phyloP scores from a whole-genome alignment of 352 stramenopile species.

The Phytopythium montanum region DNA sequence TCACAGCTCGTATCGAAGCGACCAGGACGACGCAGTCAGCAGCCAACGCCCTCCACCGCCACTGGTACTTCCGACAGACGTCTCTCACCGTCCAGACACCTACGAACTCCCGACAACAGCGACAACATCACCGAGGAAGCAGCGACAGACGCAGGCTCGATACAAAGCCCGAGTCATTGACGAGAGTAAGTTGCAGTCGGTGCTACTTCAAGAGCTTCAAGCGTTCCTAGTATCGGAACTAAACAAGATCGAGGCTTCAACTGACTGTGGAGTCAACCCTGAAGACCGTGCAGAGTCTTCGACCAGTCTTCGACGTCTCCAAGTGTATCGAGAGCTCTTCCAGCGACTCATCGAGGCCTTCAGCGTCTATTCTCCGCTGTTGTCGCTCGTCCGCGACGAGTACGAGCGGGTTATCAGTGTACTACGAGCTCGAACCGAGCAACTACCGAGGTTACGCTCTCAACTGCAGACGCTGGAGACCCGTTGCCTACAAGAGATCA shows the following conservation, averaged over 20 bases:
- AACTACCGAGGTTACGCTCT: conserved; percentile 44
- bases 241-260: conserved; percentile 3
- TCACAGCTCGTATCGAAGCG: background rate
- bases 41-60: background rate
- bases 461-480: conserved; percentile 57
- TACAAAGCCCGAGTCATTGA: conserved; percentile 6
- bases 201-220: conserved; percentile 43
- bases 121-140: conserved; percentile 12
- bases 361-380: conserved; percentile 57
- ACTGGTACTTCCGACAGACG: background rate
- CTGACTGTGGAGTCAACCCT: background rate
- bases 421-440: conserved; percentile 30
- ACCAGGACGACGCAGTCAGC: background rate
- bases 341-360: conserved; percentile 51
- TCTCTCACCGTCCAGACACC: background rate
- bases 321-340: conserved; percentile 55
- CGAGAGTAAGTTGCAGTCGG: conserved; percentile 15
- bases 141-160: conserved; percentile 6
- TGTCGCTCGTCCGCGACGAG: conserved; percentile 58
- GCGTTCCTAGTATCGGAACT: conserved; percentile 31
- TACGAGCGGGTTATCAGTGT: conserved; percentile 44
- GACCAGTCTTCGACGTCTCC: conserved; percentile 39
- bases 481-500: conserved; percentile 58
- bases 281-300: conserved; percentile 4
- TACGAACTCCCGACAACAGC: background rate